Evolutionary conservation across 2,329 filamentous ascomycete genomes (phyloP).

Genomic region (Botryotinia globosa): DNA sequence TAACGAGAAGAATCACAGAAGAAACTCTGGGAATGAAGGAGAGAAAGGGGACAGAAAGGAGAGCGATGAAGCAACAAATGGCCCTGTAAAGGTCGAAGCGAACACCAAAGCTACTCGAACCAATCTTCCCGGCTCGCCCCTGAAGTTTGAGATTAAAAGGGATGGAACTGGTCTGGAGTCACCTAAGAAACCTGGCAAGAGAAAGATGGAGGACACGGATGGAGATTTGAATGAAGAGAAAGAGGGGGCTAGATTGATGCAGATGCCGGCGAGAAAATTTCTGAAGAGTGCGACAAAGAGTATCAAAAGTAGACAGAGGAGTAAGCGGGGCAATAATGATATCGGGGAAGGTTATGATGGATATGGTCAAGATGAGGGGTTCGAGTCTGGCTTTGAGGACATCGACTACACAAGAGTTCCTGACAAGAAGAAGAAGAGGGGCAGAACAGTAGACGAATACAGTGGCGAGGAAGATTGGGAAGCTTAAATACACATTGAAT

Average conservation of each 20-base stretch:
- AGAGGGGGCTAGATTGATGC: neutral
- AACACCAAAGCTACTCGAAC: neutral
- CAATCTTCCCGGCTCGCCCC: neutral
- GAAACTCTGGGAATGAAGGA: neutral
- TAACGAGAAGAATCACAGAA: no score
- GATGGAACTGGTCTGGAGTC: neutral
- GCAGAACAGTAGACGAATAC: accelerated
- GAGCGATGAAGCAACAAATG: neutral
- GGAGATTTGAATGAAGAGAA: neutral
- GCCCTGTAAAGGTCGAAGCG: neutral
- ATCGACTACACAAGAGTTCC: neutral
- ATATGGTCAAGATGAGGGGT: neutral
- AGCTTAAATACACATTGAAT: neutral
- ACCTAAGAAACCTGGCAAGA: neutral
- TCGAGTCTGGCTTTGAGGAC: neutral
- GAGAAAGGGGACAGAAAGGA: neutral
- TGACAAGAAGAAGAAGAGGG: neutral
- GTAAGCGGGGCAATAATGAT: neutral
- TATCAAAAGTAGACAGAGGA: neutral
- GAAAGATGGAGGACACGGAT: neutral
- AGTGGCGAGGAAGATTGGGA: neutral
- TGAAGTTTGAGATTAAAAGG: neutral
- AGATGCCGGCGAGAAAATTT: neutral
- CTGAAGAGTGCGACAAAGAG: neutral
- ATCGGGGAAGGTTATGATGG: neutral